Base-by-base conservation (phyloP, 805 yeast species). In the Yarrowia hollandica region DNA sequence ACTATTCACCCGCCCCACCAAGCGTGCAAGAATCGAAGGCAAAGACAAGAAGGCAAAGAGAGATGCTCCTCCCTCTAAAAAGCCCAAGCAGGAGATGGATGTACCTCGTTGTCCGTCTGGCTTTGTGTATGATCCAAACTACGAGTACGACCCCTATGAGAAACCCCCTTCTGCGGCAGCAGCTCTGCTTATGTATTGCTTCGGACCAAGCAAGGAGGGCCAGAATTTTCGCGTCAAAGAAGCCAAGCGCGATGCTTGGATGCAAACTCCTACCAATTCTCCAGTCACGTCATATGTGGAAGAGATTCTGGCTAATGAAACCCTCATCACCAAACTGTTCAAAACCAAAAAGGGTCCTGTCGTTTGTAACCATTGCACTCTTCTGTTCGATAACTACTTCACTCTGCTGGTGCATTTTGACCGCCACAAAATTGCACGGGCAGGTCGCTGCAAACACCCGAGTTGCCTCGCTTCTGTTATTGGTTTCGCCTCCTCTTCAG, bases 321-420 rank as follows among this genome's bases (percentile, higher is more conserved):
- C 11, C 3, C 39, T 30, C 16, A 14, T 48, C 14, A 16, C 15
- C n/a, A 10, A 7, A 16, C 55, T 48, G 21, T 48, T 31, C 39
- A 31, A 21, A 21, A 9, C 30, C 16, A 48, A 48, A 22, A 48
- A 48, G 30, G 55, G 55, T 8, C 55, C 38, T 15, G 33, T 48
- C 15, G 30, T 21, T 22, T 48, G 55, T 30, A 31, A 22, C 22
- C 55, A 48, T 22, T 48, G 55, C 55, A 33, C 15, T 5, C 21
- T 48, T 12, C 7, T 11, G 2, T 48, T 48, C 9, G 55, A 48
- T 30, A 48, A 48, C 30, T 33, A 31, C 39, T 5, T 48, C 22
- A 22, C 28, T 5, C 14, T 48, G 4, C 28, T 30, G 1, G 30
- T 16, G 2, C 55, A 48, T 11, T 22, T 48, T 6, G 55, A 48